Conservation (phyloP, 192 early-diverging fungal genomes). For the Rhizophagus prolifer region DNA sequence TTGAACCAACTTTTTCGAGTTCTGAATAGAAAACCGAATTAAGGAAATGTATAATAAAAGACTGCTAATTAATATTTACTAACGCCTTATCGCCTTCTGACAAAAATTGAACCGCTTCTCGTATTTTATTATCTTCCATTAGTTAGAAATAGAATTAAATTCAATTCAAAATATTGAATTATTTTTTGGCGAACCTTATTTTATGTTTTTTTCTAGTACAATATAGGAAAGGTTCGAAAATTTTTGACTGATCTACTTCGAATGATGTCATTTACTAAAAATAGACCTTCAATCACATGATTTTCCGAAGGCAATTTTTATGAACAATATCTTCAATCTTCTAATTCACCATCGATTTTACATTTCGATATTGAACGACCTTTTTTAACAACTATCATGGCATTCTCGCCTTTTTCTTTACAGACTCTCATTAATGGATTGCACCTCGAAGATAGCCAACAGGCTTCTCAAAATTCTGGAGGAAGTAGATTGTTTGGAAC, state of each 20-base stretch:
- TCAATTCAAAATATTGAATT: too few relatives aligned
- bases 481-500: slow-evolving; percentile 8
- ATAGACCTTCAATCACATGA: too few relatives aligned
- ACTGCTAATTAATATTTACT: slow-evolving; percentile 19
- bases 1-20: slow-evolving; percentile 57
- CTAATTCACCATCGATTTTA: too few relatives aligned
- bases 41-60: background rate
- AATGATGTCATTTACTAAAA: too few relatives aligned
- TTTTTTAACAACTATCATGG: background rate
- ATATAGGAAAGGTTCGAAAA: too few relatives aligned
- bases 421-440: slow-evolving; percentile 47
- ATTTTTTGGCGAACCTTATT: too few relatives aligned
- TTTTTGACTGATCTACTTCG: too few relatives aligned
- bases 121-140: slow-evolving; percentile 28
- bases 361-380: too few relatives aligned
- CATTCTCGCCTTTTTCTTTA: slow-evolving; percentile 48
- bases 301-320: too few relatives aligned
- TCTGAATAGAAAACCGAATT: slow-evolving; percentile 33
- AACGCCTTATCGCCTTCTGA: slow-evolving; percentile 58
- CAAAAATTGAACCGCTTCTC: slow-evolving; percentile 47
- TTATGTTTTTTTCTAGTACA: too few relatives aligned
- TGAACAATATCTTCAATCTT: too few relatives aligned
- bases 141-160: too few relatives aligned
- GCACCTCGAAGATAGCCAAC: slow-evolving; percentile 40
- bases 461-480: slow-evolving; percentile 31